Conservation (phyloP, 768 basidiomycete species). For the Pholiota conissans region DNA sequence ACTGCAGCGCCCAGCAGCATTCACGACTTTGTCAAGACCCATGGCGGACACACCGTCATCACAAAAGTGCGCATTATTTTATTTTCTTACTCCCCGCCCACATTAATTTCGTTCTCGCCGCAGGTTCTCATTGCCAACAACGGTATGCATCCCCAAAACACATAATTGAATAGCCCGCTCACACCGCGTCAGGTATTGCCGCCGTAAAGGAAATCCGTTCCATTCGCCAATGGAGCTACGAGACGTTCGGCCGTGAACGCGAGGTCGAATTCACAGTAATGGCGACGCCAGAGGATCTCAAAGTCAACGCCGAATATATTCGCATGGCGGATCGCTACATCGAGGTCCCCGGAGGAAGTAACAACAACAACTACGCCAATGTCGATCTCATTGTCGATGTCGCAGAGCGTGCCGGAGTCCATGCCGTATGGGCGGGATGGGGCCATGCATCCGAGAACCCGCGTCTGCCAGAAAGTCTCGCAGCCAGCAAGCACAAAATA, state of each 20-base stretch:
- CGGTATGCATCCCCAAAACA: slow-evolving; percentile 48
- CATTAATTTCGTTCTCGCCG: slow-evolving; percentile 1
- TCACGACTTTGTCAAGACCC: slow-evolving; percentile 84
- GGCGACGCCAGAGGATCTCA: slow-evolving; percentile 98
- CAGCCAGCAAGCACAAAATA: slow-evolving; percentile 91
- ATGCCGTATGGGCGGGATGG: slow-evolving; percentile 99
- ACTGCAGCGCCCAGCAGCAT: slow-evolving; percentile 78
- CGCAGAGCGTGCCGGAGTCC: slow-evolving; percentile 95
- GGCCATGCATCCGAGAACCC: slow-evolving; percentile 99
- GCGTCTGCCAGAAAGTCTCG: slow-evolving; percentile 89
- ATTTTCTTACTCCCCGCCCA: slow-evolving; percentile 4
- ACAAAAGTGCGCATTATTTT: slow-evolving; percentile 70
- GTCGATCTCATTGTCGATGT: slow-evolving; percentile 99
- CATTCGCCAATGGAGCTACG: slow-evolving; percentile 99
- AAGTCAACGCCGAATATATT: slow-evolving; percentile 99
- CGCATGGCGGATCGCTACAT: slow-evolving; percentile 99
- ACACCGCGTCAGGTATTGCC: slow-evolving; percentile 75
- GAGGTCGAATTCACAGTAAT: slow-evolving; percentile 99
- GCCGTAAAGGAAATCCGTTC: slow-evolving; percentile 99
- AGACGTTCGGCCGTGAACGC: slow-evolving; percentile 95
- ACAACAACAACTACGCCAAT: slow-evolving; percentile 99
- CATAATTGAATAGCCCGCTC: neutral
- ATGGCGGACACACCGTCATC: slow-evolving; percentile 98
- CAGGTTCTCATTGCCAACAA: slow-evolving; percentile 99
- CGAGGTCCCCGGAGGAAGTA: slow-evolving; percentile 96